Evolutionary conservation across 2,329 filamentous ascomycete genomes (phyloP), one percentile per base, ranked within the genome.

Genomic region (Chaetomium sp.): DNA sequence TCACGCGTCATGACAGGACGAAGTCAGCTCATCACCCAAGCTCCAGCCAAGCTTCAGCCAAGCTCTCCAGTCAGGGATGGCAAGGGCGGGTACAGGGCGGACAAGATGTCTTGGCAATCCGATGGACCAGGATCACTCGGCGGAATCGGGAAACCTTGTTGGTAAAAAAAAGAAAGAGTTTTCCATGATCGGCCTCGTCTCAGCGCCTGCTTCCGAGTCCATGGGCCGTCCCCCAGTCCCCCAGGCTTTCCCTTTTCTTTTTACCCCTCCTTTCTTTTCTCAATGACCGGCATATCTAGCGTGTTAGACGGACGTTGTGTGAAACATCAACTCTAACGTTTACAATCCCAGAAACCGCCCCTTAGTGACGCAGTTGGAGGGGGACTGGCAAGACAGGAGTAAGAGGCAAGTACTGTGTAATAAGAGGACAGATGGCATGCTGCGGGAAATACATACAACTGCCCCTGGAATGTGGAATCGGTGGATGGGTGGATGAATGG

Each of bases 271-370:
- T 57, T 57, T 57, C 51, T 55, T 55, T 55, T 55, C n/a, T 19
- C 27, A 35, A 33, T 55, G 51, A 33, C 51, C 51, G 21, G 51
- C 51, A 55, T 55, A 55, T 21, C 31, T 55, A 55, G 54, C 54
- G 31, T 38, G 25, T 12, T 42, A 19, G 54, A n/a, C 33, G 54
- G 54, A 16, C 31, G 54, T 25, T 25, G 54, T n/a, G 13, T 33
- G 51, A 55, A 33, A 55, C 27, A 33, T 55, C 7, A 47, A 47
- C 45, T 35, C n/a, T 33, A 55, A 29, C 29, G 25, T 54, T 8
- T 47, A 7, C 23, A 21, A 55, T 35, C 23, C 51, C n/a, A 53
- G 13, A 51, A 42, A 42, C 16, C 16, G 38, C 38, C 38, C 23
- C 49, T 25, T 12, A 25, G 25, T 29, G 16, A 53, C 50, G 13